phyloP scores from a whole-genome alignment of 73 alveolate species.

The Tetrahymena elliotti region DNA sequence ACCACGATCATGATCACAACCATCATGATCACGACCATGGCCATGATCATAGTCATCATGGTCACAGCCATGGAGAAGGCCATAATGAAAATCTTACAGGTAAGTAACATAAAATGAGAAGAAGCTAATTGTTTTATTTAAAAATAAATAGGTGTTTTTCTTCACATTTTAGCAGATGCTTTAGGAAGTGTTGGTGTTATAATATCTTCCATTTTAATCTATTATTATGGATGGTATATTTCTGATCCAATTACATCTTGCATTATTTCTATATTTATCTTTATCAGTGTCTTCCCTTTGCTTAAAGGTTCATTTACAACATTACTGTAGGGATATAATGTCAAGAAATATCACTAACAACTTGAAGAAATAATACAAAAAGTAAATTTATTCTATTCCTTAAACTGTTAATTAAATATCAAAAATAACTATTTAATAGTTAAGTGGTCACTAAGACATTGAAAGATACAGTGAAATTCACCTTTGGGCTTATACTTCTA shows the following conservation, averaged over 20 bases:
- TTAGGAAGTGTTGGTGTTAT: slow-evolving; percentile 97
- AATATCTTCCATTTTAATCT: slow-evolving; percentile 74
- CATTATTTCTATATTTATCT: slow-evolving; percentile 88
- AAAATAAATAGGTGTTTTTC: slow-evolving; percentile 77
- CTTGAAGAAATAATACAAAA: neutral
- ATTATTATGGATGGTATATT: slow-evolving; percentile 75
- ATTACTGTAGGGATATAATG: slow-evolving; percentile 43
- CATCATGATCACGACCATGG: neutral
- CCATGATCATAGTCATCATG: slow-evolving; percentile 9
- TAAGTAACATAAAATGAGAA: neutral
- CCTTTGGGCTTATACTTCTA: neutral
- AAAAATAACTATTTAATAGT: neutral
- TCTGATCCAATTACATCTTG: slow-evolving; percentile 96
- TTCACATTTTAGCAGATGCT: slow-evolving; percentile 97
- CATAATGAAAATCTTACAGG: slow-evolving; percentile 48
- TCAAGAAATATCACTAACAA: neutral
- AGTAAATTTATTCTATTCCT: neutral
- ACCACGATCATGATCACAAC: slow-evolving; percentile 24
- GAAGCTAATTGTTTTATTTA: neutral
- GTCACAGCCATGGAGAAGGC: slow-evolving; percentile 13
- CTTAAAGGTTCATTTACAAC: slow-evolving; percentile 61
- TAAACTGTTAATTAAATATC: neutral
- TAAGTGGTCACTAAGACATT: neutral
- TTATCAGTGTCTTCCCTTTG: slow-evolving; percentile 76
- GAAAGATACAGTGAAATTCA: neutral